phyloP scores from a whole-genome alignment of 2,329 filamentous ascomycete species.

The Didymella exigua region DNA sequence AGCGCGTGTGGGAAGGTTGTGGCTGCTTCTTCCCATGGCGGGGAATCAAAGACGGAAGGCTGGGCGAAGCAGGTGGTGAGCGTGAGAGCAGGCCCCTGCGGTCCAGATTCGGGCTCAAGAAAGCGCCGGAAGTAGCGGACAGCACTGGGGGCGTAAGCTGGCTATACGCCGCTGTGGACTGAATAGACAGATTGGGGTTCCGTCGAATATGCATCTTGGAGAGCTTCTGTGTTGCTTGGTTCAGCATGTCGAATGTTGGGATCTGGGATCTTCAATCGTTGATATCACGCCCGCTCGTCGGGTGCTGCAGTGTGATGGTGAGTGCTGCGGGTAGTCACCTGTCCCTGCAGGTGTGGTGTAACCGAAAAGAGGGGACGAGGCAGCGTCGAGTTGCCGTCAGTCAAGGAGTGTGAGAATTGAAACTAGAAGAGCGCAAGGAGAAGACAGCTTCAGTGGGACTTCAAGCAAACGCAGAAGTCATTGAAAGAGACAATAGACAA shows the following conservation, averaged over 20 bases:
- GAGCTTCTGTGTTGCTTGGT: conserved; percentile 43
- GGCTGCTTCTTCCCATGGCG: conserved; percentile 67
- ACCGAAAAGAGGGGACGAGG: conserved; percentile 19
- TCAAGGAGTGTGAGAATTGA: conserved; percentile 17
- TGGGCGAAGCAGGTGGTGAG: conserved; percentile 72
- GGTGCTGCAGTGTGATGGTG: conserved; percentile 21
- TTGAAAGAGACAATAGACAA: conserved; percentile 20
- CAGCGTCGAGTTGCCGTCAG: conserved; percentile 20
- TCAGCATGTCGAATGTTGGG: conserved; percentile 39
- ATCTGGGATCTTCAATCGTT: conserved; percentile 1
- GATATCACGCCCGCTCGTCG: conserved; percentile 10
- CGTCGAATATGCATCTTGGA: conserved; percentile 54
- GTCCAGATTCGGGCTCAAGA: conserved; percentile 44
- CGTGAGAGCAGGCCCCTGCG: conserved; percentile 67
- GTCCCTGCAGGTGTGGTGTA: conserved; percentile 34
- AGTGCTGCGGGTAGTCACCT: conserved; percentile 24
- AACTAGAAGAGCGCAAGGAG: conserved; percentile 28
- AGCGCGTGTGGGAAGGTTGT: conserved; percentile 59
- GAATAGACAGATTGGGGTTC: conserved; percentile 55
- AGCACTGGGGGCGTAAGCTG: conserved; percentile 38
- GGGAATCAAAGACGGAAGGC: conserved; percentile 70
- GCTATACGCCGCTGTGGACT: conserved; percentile 47
- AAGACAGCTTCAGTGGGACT: conserved; percentile 7
- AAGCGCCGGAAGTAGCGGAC: conserved; percentile 44
- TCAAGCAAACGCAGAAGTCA: conserved; percentile 22